Percentiles rank a stretch among this genome's conserved stretches.
These are phyloP conservation scores for Fusarium aywerte DNA, from an alignment of 2,329 filamentous ascomycete genomes.

Conservation along the genomic window DNA sequence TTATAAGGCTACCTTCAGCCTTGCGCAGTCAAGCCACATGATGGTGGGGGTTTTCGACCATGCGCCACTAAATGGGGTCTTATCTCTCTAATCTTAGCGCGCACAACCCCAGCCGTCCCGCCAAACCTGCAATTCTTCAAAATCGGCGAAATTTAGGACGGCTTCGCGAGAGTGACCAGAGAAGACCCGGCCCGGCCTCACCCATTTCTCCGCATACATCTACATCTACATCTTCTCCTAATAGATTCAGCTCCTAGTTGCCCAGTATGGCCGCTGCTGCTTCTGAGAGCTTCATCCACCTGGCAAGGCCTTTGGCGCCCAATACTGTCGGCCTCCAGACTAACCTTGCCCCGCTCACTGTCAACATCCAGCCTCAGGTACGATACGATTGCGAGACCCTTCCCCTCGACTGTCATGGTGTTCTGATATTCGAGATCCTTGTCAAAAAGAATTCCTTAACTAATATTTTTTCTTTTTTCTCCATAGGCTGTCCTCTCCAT, in stretches of 20 bases:
- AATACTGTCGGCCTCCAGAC: conserved; percentile 81
- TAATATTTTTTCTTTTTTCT: conserved; percentile 20
- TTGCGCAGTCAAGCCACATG: conserved; percentile 52
- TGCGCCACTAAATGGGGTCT: conserved; percentile 48
- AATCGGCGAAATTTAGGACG: conserved; percentile 55
- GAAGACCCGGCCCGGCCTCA: conserved; percentile 37
- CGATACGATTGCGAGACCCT: conserved; percentile 47
- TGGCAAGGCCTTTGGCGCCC: conserved; percentile 90
- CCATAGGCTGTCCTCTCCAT: conserved; percentile 76
- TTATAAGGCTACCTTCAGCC: conserved; percentile 50
- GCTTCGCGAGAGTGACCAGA: conserved; percentile 47
- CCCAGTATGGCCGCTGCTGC: conserved; percentile 81
- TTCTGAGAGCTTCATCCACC: conserved; percentile 90
- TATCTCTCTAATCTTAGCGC: conserved; percentile 60
- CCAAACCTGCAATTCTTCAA: conserved; percentile 56
- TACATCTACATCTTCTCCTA: conserved; percentile 14
- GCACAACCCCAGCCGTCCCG: conserved; percentile 62
- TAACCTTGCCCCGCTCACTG: conserved; percentile 89
- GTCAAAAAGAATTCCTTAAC: conserved; percentile 1
- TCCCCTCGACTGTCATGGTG: conserved; percentile 18
- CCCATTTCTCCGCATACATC: conserved; percentile 35
- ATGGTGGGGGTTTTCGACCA: conserved; percentile 46
- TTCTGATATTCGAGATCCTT: not conserved
- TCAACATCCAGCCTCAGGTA: conserved; percentile 96
- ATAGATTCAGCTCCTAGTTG: conserved; percentile 42